These are phyloP conservation scores for Colletotrichum aenigma DNA, from an alignment of 2,329 filamentous ascomycete genomes.

Conservation along the genomic window DNA sequence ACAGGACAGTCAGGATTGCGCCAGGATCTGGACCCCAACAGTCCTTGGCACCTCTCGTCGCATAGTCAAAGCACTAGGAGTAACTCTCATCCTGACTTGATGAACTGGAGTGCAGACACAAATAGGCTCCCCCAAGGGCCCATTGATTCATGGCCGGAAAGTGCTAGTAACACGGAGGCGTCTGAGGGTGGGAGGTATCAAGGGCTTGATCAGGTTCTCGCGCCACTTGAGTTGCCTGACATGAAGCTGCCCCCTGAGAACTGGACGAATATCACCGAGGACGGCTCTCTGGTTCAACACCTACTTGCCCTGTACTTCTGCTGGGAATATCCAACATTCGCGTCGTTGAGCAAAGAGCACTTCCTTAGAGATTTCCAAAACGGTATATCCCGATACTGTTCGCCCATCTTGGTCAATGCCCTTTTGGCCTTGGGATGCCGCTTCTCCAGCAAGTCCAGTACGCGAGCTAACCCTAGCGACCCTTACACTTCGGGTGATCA, in stretches of 20 bases:
- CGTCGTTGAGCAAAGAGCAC: conserved; percentile 73
- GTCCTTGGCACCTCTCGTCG: conserved; percentile 53
- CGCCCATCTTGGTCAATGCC: conserved; percentile 68
- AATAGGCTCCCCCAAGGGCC: conserved; percentile 45
- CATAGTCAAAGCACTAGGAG: conserved; percentile 52
- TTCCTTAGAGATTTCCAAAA: conserved; percentile 70
- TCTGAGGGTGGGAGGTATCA: conserved; percentile 22
- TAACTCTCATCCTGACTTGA: conserved; percentile 49
- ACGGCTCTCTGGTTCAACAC: conserved; percentile 64
- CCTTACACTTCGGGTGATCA: conserved; percentile 72
- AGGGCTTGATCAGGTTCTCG: conserved; percentile 53
- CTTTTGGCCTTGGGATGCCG: conserved; percentile 70
- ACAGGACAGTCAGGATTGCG: conserved; percentile 33
- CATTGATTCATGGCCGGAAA: conserved; percentile 56
- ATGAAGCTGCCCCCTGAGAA: conserved; percentile 44
- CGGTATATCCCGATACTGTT: conserved; percentile 69
- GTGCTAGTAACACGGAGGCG: conserved; percentile 35
- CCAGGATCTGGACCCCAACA: conserved; percentile 46
- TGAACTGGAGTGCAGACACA: conserved; percentile 49
- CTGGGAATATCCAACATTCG: conserved; percentile 79
- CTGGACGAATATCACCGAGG: conserved; percentile 68
- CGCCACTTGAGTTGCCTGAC: conserved; percentile 47
- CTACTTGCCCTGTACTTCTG: conserved; percentile 73
- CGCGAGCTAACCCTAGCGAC: conserved; percentile 65
- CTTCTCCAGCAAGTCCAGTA: conserved; percentile 68